Evolutionary conservation across 2,329 filamentous ascomycete genomes (phyloP).

Genomic region (Harringtonia lauricola): DNA sequence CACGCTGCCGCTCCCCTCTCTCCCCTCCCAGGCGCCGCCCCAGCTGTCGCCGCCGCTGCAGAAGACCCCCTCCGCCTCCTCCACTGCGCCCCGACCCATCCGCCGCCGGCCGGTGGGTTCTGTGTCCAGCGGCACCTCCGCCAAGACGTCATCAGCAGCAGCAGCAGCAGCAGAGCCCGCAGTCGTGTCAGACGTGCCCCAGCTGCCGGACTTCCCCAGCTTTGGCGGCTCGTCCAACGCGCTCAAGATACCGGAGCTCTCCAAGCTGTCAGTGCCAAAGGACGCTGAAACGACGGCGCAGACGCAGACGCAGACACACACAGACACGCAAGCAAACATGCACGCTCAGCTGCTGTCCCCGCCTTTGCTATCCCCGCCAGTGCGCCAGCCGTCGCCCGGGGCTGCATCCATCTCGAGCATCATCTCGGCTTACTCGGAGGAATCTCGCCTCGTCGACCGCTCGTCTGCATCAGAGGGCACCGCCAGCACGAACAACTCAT

Average conservation of each 20-base stretch:
- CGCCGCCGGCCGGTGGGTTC: slow-evolving; percentile 1
- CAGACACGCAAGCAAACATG: slow-evolving; percentile 7
- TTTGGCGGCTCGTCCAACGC: background rate
- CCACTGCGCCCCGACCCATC: background rate
- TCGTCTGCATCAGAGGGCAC: slow-evolving; percentile 25
- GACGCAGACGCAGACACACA: background rate
- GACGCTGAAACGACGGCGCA: background rate
- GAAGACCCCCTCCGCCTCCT: background rate
- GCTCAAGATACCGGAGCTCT: background rate
- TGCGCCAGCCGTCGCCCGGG: slow-evolving; percentile 13
- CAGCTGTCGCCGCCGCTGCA: background rate
- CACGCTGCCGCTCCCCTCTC: background rate
- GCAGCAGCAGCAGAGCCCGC: background rate
- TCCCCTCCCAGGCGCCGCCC: background rate
- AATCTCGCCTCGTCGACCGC: background rate
- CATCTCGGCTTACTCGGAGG: slow-evolving; percentile 40
- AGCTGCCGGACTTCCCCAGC: slow-evolving; percentile 4
- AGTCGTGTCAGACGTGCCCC: background rate
- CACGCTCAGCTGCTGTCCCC: slow-evolving; percentile 10
- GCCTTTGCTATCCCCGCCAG: slow-evolving; percentile 6
- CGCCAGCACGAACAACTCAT: slow-evolving; percentile 22
- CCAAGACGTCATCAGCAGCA: background rate
- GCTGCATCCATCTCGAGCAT: slow-evolving; percentile 38
- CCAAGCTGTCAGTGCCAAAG: background rate
- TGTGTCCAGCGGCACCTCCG: background rate